A percentile compares a stretch with the other conserved stretches of the same genome.
Evolutionary conservation across 176 grass and related monocot species (phyloP).

Genomic region (Musa acuminata): DNA sequence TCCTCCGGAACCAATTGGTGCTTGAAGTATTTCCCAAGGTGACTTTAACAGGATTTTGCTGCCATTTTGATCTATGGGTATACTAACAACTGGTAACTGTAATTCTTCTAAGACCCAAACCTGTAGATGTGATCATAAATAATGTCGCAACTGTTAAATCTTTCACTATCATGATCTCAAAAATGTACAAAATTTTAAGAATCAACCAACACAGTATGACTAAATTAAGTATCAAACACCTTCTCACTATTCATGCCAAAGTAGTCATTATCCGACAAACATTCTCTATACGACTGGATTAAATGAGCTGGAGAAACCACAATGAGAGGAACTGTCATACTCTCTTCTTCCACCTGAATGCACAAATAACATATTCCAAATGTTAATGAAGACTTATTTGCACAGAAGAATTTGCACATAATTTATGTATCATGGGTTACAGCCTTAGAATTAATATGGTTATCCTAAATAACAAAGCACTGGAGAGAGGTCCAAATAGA

Average conservation of each 20-base stretch:
- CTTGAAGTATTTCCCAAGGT: constrained; percentile 63
- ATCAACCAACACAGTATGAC: background rate
- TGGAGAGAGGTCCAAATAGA: background rate
- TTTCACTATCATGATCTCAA: background rate
- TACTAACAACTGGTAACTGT: constrained; percentile 58
- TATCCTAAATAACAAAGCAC: background rate
- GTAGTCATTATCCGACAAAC: constrained; percentile 45
- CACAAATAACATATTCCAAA: background rate
- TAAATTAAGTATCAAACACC: constrained; percentile 27
- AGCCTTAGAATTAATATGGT: background rate
- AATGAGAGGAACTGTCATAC: constrained; percentile 33
- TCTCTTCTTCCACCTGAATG: constrained; percentile 40
- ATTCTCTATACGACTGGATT: constrained; percentile 39
- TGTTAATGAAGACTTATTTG: too few species aligned
- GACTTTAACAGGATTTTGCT: constrained; percentile 67
- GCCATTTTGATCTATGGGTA: constrained; percentile 24
- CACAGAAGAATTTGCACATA: too few species aligned
- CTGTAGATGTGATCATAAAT: constrained; percentile 24
- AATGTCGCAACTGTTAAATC: background rate
- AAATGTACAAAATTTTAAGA: background rate
- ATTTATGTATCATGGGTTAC: too few species aligned
- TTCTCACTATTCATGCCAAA: constrained; percentile 62
- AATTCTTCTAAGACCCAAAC: constrained; percentile 71
- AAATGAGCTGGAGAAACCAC: constrained; percentile 43
- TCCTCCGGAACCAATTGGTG: constrained; percentile 51